Base-by-base conservation (phyloP, 2,329 filamentous ascomycete genomes). In the Periconia sp. region DNA sequence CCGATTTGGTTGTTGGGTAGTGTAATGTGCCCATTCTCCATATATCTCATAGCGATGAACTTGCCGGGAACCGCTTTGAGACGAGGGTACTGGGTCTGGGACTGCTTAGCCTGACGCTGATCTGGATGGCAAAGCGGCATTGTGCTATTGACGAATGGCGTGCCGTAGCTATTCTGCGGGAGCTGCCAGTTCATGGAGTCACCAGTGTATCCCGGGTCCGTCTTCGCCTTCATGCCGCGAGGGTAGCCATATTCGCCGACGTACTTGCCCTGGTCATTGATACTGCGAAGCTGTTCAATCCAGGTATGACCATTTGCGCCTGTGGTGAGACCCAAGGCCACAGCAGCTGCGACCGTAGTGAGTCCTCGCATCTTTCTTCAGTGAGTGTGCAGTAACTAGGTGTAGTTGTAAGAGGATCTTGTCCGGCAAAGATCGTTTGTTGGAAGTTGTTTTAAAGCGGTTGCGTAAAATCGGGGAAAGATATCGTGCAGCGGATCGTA, bases 191-290 rank as follows among this genome's bases (percentile, higher is more conserved):
- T 60, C 50, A 88, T 79, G 57, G 80, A 77, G 58, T 85, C 82
- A 57, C 89, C 86, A 44, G 63, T 74, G 68, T 82, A 87, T 8
- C 71, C 77, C 6, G 79, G 70, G 26, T 75, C 67, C 5, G 71
- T 76, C 48, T 89, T 83, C 22, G 79, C 69, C 12, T 84, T 69
- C 61, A 84, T 89, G 33, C 84, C 86, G 51, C 91, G 86, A n/a
- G 87, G 75, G 65, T 86, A 96, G 22, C 92, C 92, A 17, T 81
- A 75, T 6, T 78, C 68, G 19, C 87, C 87, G 15, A 85, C 74
- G 65, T 91, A 89, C 23, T 83, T 83, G 40, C 91, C 92, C 58
- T 90, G 87, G 19, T 81, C 68, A 39, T 84, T 82, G 65, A 96
- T 84, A 43, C 84, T 82, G 49, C 78, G 81, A 36, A 92, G 76